Evolutionary conservation across 164 flowering plant genomes (phyloP).

Genomic region (Aristolochia fimbriata): DNA sequence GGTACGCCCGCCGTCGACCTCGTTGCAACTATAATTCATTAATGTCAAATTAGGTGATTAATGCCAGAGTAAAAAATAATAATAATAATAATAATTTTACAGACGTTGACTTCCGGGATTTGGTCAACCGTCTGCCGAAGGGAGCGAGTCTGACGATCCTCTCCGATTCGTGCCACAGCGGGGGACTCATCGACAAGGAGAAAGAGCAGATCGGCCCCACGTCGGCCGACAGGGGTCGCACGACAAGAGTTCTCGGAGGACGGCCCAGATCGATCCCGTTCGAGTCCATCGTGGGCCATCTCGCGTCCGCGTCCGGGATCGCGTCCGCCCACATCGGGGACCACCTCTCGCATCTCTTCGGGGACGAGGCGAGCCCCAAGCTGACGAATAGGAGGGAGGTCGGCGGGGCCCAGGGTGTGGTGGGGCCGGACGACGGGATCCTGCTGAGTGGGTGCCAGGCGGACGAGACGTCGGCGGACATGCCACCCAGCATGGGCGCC

Average conservation of each 20-base stretch:
- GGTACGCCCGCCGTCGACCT: too few species aligned
- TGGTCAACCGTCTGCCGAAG: slow-evolving; percentile 51
- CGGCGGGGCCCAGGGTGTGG: neutral
- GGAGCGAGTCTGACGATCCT: slow-evolving; percentile 64
- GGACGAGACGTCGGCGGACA: slow-evolving; percentile 58
- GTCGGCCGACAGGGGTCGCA: too few species aligned
- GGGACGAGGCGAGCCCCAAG: slow-evolving; percentile 36
- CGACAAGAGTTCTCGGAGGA: too few species aligned
- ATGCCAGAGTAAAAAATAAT: too few species aligned
- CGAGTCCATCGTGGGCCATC: slow-evolving; percentile 29
- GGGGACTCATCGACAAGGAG: slow-evolving; percentile 76
- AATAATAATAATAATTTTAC: too few species aligned
- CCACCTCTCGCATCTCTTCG: slow-evolving; percentile 39
- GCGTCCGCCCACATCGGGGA: slow-evolving; percentile 34
- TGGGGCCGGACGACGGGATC: slow-evolving; percentile 46
- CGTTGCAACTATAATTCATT: too few species aligned
- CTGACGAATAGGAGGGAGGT: slow-evolving; percentile 14
- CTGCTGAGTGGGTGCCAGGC: slow-evolving; percentile 73
- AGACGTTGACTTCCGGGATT: slow-evolving; percentile 57
- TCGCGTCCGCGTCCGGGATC: slow-evolving; percentile 34
- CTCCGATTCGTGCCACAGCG: slow-evolving; percentile 86
- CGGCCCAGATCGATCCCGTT: slow-evolving; percentile 31
- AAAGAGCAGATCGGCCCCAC: slow-evolving; percentile 71
- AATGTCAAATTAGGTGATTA: too few species aligned
- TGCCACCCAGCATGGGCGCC: slow-evolving; percentile 18